These are phyloP conservation scores for Arxiozyma slooffiae DNA, from an alignment of 1,139 yeast species.

Conservation along the genomic window DNA sequence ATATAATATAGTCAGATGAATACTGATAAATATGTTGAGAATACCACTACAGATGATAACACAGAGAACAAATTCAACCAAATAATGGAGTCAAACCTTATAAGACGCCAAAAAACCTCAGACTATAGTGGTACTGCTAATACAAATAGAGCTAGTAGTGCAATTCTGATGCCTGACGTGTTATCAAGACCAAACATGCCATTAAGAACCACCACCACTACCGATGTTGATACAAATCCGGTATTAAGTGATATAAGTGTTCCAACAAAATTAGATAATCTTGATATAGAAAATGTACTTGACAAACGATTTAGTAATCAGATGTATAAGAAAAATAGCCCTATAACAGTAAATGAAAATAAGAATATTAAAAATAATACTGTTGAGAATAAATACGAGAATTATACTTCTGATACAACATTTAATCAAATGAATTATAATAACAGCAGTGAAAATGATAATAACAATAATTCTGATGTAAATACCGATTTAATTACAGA, in stretches of 20 bases:
- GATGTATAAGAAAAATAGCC: neutral
- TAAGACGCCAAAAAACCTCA: neutral
- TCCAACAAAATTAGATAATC: conserved; percentile 11
- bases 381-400: neutral
- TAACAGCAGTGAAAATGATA: neutral
- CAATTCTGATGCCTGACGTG: conserved; percentile 10
- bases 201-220: conserved; percentile 19
- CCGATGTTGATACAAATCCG: conserved; percentile 25
- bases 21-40: neutral
- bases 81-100: neutral
- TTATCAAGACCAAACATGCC: conserved; percentile 13
- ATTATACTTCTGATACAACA: neutral
- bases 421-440: neutral
- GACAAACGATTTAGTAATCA: neutral
- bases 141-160: conserved; percentile 1
- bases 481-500: neutral
- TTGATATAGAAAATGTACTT: neutral
- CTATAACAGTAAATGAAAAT: neutral
- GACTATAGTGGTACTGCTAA: neutral
- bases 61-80: neutral
- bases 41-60: neutral
- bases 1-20: neutral
- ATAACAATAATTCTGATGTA: neutral
- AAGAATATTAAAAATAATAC: neutral
- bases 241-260: conserved; percentile 23